These are phyloP conservation scores for Ceratocystis eucalypticola DNA, from an alignment of 2,329 filamentous ascomycete genomes.

Conservation along the genomic window DNA sequence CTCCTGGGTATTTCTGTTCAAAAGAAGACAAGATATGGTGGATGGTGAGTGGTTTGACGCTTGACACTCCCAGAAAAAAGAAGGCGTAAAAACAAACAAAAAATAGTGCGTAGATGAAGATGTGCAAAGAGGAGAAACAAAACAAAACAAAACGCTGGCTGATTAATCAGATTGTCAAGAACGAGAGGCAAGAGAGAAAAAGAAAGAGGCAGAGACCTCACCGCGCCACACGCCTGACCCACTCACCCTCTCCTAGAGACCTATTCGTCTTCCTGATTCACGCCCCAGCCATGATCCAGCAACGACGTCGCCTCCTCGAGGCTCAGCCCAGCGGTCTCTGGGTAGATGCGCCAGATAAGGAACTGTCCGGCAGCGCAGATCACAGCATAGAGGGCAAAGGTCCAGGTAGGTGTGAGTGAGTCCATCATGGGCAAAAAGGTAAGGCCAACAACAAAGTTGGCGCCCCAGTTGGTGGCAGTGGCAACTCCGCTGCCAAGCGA, in stretches of 20 bases:
- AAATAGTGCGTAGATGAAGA: background rate
- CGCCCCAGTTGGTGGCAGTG: constrained; percentile 74
- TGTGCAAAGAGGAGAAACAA: background rate
- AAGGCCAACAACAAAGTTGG: constrained; percentile 73
- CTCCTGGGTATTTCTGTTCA: constrained; percentile 3
- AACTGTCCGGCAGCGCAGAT: constrained; percentile 58
- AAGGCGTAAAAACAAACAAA: background rate
- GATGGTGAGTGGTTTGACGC: background rate
- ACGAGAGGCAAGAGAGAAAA: constrained; percentile 4
- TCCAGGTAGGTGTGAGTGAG: constrained; percentile 54
- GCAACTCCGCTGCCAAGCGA: constrained; percentile 58
- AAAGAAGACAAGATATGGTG: no score
- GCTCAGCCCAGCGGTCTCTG: constrained; percentile 69
- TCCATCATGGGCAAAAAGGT: constrained; percentile 86
- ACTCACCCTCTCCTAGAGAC: no score
- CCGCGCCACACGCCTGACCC: no score
- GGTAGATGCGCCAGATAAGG: constrained; percentile 61
- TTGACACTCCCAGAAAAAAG: background rate
- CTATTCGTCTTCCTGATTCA: constrained; percentile 24
- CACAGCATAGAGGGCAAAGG: constrained; percentile 65
- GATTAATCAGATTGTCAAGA: background rate
- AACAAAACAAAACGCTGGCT: background rate
- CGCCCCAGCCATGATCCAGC: constrained; percentile 60
- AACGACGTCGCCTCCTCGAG: constrained; percentile 67
- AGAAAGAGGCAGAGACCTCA: background rate